Evolutionary conservation across 352 stramenopile species (phyloP), one percentile per base, ranked within the genome.

Genomic region (Pythium brachiatum): DNA sequence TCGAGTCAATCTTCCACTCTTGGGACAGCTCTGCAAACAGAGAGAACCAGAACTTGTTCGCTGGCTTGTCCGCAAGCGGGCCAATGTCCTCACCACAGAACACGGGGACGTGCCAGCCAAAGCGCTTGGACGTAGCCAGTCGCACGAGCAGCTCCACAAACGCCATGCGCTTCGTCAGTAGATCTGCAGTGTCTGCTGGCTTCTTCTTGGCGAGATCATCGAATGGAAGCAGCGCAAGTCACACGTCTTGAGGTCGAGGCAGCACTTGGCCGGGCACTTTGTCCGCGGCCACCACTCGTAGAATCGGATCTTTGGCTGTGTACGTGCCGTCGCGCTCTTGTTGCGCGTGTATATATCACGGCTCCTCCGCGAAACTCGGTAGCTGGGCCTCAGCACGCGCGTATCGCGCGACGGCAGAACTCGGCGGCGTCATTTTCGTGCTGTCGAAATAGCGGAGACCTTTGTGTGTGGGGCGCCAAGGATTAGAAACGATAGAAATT

Each of bases 81-180:
- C 53, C 53, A 21, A 48, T 23, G 21, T 50, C 34, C 13, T 59
- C 53, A 18, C 53, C 53, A 16, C 53, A 59, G 34, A 50, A 38
- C 34, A 59, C 50, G 23, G 34, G 34, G 26, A 25, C 36, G 53
- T 59, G 34, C 53, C 53, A 59, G 4, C 38, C 12, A 16, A 51
- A 51, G 21, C 15, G 21, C 0, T 23, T 16, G 25, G 12, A 34
- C 53, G 27, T 38, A 1, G 53, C 56, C 44, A 63, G 56, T 32
- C 32, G 44, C 44, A 63, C 56, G 21, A 63, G 56, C 20, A 63
- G 32, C 43, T 54, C 56, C 21, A 63, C 44, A 43, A 56, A 54
- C 44, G 34, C 47, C 44, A 63, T 18, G 27, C 16, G 54, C 16
- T 53, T 8, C 7, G 38, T 11, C 25, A n/a, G n/a, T 50, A 38